A percentile compares a stretch with the other conserved stretches of the same genome.
Conservation (phyloP, 2,329 filamentous ascomycete species). For the Hirsutella rhossiliensis region DNA sequence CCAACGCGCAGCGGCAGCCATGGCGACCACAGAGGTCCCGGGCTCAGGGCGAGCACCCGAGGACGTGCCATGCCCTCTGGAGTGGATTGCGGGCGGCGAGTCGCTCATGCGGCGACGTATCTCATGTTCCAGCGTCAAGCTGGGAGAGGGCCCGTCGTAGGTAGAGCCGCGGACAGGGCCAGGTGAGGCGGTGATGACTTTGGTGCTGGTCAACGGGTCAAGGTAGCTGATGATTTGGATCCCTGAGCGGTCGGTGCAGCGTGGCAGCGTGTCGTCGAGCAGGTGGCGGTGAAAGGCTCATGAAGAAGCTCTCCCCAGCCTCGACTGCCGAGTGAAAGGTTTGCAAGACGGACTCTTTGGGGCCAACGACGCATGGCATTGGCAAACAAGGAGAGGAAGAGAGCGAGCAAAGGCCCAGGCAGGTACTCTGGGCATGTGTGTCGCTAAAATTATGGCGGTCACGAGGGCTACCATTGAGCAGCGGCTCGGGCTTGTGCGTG, state of each 20-base stretch:
- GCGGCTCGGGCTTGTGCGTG: neutral
- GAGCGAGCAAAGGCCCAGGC: neutral
- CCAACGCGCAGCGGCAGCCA: conserved; percentile 16
- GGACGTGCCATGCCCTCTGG: conserved; percentile 5
- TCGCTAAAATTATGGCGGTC: neutral
- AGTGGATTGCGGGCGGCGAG: neutral
- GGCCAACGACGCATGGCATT: neutral
- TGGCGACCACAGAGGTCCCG: conserved; percentile 11
- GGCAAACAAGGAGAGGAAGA: neutral
- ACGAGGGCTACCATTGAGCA: neutral
- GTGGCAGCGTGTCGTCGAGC: neutral
- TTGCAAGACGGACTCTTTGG: neutral
- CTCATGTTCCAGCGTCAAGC: conserved; percentile 1
- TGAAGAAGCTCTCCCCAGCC: neutral
- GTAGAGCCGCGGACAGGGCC: neutral
- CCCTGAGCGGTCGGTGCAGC: neutral
- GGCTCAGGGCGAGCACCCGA: conserved; percentile 1
- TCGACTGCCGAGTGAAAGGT: neutral
- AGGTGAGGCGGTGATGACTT: neutral
- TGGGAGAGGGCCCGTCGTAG: neutral
- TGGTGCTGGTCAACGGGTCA: neutral
- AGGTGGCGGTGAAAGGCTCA: neutral
- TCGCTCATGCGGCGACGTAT: conserved; percentile 1
- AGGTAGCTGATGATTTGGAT: no score
- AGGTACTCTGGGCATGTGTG: neutral